Evolutionary conservation across 345 rosid species (phyloP).

Genomic region (Syzygium oleosum): DNA sequence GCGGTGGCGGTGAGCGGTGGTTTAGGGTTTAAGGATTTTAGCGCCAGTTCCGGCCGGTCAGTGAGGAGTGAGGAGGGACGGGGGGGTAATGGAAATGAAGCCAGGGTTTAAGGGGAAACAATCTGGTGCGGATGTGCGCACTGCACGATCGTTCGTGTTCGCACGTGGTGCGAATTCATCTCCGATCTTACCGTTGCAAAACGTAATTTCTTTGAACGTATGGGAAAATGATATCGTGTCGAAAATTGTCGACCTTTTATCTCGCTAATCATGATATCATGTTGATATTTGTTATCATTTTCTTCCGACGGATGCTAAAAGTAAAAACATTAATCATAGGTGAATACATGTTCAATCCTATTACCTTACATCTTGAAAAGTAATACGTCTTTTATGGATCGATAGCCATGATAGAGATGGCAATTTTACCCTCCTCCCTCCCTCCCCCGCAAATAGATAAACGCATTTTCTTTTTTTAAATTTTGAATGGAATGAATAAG

Average conservation of each 20-base stretch:
- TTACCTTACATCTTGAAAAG: no score
- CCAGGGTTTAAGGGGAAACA: background rate
- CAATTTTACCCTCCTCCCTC: no score
- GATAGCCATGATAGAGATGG: no score
- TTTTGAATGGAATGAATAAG: background rate
- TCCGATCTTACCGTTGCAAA: background rate
- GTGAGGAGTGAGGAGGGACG: background rate
- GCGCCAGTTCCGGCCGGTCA: background rate
- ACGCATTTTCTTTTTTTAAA: no score
- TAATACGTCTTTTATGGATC: no score
- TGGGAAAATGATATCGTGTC: background rate
- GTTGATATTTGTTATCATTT: no score
- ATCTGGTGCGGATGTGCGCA: background rate
- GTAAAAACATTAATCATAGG: background rate
- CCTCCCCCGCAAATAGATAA: background rate
- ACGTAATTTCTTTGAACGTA: background rate
- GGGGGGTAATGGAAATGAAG: background rate
- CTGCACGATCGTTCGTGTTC: background rate
- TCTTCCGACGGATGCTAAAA: no score
- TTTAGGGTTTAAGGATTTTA: slow-evolving; percentile 27
- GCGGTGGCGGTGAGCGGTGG: background rate
- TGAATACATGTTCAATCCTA: no score
- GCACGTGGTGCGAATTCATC: background rate
- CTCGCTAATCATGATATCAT: no score
- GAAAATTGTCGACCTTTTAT: no score